Base-by-base conservation (phyloP, 495 filamentous ascomycete species). In the Neurospora hispaniola region DNA sequence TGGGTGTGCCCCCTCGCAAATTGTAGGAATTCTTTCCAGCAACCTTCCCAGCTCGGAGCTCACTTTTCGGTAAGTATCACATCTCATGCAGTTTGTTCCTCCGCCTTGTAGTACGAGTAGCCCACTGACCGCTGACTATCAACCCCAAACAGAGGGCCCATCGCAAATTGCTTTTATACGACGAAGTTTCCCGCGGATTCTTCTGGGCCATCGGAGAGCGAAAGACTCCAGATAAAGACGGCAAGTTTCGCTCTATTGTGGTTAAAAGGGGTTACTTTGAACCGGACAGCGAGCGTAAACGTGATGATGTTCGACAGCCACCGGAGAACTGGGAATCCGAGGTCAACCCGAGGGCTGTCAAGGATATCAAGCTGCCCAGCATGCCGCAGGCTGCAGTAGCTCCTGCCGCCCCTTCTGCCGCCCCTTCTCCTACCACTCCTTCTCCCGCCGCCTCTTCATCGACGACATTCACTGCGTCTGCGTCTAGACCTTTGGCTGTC, bases 1-100 rank as follows among this genome's bases (percentile, higher is more conserved):
- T 79, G 78, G 78, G 39, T 75, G 0, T 79, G 78, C 20, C 75
- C 76, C 1, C 16, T 78, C 4, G 54, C 70, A 35, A 70, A 69
- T 23, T 79, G 76, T 70, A 74, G 43, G 70, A 39, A 2, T 5
- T 74, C 0, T 76, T 79, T 68, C 4, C 42, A 0, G 39, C 73
- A n/a, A 40, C 59, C 14, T 73, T 66, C 72, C 31, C 46, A 16
- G 14, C 71, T 79, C 1, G 78, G 75, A 0, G 70, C 73, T 2
- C 78, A 79, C 69, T 79, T 79, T 42, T 75, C 59, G 40, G 75
- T 78, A 69, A 3, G 27, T 1, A 66, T 9, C 7, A 3, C 14
- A 35, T 62, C 5, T 35, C 23, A 3, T 62, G 0, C 54, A 23
- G 4, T 12, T 5, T 54, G 12, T 42, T 14, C 54, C 11, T 43